These are phyloP conservation scores for Xylaria bambusicola DNA, from an alignment of 495 filamentous ascomycete species.

Conservation along the genomic window DNA sequence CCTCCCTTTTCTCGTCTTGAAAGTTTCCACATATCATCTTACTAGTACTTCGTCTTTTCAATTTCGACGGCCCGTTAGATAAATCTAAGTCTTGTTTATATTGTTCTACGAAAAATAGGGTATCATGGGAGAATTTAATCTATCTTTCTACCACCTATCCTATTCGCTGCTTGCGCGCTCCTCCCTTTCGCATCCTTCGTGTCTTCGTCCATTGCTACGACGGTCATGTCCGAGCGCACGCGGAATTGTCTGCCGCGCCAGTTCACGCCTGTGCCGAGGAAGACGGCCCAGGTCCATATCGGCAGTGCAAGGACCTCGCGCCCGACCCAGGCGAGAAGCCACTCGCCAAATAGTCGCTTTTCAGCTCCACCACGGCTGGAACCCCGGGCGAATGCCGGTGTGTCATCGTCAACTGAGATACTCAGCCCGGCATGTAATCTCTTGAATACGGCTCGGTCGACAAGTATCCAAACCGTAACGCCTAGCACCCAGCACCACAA, in stretches of 20 bases:
- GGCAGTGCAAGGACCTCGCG: constrained; percentile 80
- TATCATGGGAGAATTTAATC: constrained; percentile 19
- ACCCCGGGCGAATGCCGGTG: constrained; percentile 69
- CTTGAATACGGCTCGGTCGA: constrained; percentile 74
- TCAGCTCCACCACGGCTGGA: constrained; percentile 39
- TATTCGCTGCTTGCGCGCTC: not conserved
- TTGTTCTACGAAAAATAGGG: no score
- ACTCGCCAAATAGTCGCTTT: constrained; percentile 63
- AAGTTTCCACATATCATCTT: no score
- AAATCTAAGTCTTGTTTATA: no score
- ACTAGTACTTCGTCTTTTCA: no score
- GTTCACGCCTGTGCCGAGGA: constrained; percentile 76
- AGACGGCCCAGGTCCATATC: constrained; percentile 85
- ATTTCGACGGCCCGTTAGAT: no score
- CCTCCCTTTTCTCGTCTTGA: no score
- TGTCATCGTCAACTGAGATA: constrained; percentile 70
- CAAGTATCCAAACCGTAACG: constrained; percentile 67
- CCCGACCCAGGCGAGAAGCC: constrained; percentile 82
- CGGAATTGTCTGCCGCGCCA: constrained; percentile 85
- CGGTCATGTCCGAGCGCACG: constrained; percentile 83
- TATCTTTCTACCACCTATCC: constrained; percentile 24
- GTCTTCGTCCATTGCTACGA: constrained; percentile 48
- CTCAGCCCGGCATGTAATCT: constrained; percentile 70
- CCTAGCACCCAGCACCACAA: constrained; percentile 63
- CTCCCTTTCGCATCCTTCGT: not conserved